These are phyloP conservation scores for Moesziomyces sp. DNA, from an alignment of 1,284 basidiomycete species.

Conservation along the genomic window DNA sequence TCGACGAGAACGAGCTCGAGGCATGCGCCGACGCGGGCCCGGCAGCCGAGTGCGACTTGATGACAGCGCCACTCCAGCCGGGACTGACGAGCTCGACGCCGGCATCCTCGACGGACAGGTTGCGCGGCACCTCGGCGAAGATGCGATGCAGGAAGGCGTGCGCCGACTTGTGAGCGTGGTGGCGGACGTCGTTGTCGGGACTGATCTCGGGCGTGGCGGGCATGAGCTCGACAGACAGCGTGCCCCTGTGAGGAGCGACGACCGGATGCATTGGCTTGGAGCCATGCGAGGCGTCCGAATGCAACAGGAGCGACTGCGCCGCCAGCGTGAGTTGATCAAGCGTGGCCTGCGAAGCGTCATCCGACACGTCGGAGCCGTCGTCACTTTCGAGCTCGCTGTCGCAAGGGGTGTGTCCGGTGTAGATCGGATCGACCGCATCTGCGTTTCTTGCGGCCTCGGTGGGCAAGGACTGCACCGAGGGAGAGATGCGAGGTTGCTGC, in stretches of 20 bases:
- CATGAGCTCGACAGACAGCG: conserved; percentile 33
- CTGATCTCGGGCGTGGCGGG: conserved; percentile 61
- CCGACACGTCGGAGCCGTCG: conserved; percentile 21
- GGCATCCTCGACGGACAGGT: conserved; percentile 50
- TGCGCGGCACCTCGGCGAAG: conserved; percentile 38
- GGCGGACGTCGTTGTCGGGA: conserved; percentile 53
- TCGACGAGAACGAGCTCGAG: conserved; percentile 22
- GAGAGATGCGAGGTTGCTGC: neutral
- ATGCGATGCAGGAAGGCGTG: conserved; percentile 52
- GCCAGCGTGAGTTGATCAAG: conserved; percentile 31
- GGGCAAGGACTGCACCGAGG: neutral
- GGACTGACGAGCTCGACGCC: conserved; percentile 58
- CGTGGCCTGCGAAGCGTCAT: conserved; percentile 35
- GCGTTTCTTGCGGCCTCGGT: neutral
- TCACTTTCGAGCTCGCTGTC: conserved; percentile 37
- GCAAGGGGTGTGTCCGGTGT: conserved; percentile 37
- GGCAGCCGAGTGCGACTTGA: conserved; percentile 29
- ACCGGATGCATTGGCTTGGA: conserved; percentile 17
- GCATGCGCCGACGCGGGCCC: neutral
- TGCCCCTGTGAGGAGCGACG: conserved; percentile 8
- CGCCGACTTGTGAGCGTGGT: conserved; percentile 51
- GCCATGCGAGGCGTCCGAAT: conserved; percentile 7
- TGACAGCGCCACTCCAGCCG: conserved; percentile 60
- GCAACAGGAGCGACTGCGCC: conserved; percentile 33
- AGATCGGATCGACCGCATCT: conserved; percentile 23